A percentile compares a stretch with the other conserved stretches of the same genome.
phyloP scores from a whole-genome alignment of 768 basidiomycete species.

The Auricularia auricula-judae region DNA sequence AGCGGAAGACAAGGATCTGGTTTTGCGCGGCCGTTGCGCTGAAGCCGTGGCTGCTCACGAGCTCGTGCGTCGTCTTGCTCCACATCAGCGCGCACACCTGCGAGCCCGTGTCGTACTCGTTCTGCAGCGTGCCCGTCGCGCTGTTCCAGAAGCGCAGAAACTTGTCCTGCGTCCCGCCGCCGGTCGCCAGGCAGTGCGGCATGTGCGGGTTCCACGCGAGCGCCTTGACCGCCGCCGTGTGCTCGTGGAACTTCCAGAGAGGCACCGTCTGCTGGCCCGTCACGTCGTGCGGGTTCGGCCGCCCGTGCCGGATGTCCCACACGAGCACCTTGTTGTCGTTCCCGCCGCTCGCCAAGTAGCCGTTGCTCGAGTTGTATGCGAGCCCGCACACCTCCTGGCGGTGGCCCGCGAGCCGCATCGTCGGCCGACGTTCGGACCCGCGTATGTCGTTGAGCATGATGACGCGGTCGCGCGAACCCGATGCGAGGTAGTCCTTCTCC shows the following conservation, averaged over 20 bases:
- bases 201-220: conserved; percentile 98
- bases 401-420: conserved; percentile 62
- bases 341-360: conserved; percentile 81
- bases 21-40: conserved; percentile 90
- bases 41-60: conserved; percentile 97
- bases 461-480: conserved; percentile 82
- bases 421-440: conserved; percentile 53
- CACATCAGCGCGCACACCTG: conserved; percentile 98
- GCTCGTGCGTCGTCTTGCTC: conserved; percentile 90
- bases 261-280: conserved; percentile 26
- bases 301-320: conserved; percentile 70
- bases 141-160: conserved; percentile 98
- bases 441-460: conserved; percentile 92
- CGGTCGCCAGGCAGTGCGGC: conserved; percentile 80
- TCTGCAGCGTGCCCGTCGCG: conserved; percentile 70
- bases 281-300: conserved; percentile 30
- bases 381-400: conserved; percentile 94
- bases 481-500: conserved; percentile 80
- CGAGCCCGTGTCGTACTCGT: conserved; percentile 87
- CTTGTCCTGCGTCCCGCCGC: conserved; percentile 98
- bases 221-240: conserved; percentile 94
- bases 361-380: conserved; percentile 63
- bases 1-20: conserved; percentile 93
- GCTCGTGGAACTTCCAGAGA: conserved; percentile 91
- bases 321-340: conserved; percentile 99